A percentile compares a stretch with the other conserved stretches of the same genome.
Conservation (phyloP, 1,284 basidiomycete genomes). For the Ceratorhiza oryzae-sativae region DNA sequence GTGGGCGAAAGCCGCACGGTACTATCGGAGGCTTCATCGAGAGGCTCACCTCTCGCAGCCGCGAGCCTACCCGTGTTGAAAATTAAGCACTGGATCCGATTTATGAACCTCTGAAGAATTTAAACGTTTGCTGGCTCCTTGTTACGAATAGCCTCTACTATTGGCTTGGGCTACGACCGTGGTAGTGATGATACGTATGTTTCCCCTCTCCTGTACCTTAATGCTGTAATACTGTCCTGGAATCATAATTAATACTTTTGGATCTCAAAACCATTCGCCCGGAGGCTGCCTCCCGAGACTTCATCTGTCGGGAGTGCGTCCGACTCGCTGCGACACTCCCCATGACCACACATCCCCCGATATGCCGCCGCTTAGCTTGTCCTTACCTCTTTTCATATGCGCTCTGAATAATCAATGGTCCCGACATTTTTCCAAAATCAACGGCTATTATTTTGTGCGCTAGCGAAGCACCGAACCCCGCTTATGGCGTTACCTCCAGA, state of each 20-base stretch:
- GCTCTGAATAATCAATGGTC: not conserved
- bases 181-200: constrained; percentile 13
- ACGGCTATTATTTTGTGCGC: not conserved
- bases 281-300: not conserved
- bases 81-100: constrained; percentile 1
- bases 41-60: constrained; percentile 33
- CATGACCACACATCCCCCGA: constrained; percentile 25
- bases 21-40: constrained; percentile 33
- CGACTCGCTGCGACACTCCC: not conserved
- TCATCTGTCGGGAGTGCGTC: not conserved
- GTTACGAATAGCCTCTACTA: not conserved
- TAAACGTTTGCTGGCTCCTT: not conserved
- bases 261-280: not conserved
- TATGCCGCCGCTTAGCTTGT: not conserved
- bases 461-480: not conserved
- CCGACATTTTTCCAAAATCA: constrained; percentile 23
- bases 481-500: not conserved
- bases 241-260: constrained; percentile 7
- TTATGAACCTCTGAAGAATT: not conserved
- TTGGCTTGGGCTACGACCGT: constrained; percentile 3
- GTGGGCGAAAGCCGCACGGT: constrained; percentile 26
- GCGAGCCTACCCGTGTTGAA: constrained; percentile 6
- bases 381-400: not conserved
- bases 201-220: constrained; percentile 12
- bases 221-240: constrained; percentile 10